These are phyloP conservation scores for Clarireedia sp. DNA, from an alignment of 2,329 filamentous ascomycete genomes.

Conservation along the genomic window DNA sequence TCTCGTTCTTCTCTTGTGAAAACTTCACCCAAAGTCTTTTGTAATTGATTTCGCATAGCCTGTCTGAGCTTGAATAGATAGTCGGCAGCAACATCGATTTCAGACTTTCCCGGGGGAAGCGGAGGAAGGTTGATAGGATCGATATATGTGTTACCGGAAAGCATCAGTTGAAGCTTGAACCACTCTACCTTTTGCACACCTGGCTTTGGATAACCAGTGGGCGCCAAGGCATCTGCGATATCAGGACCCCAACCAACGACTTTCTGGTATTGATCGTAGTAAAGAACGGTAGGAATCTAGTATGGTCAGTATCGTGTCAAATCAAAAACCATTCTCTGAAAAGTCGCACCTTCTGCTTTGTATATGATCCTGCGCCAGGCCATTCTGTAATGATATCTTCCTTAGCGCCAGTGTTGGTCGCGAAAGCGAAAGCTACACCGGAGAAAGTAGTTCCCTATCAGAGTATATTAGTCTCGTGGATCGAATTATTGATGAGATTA, in stretches of 20 bases:
- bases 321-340: neutral
- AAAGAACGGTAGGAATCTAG: slow-evolving; percentile 96
- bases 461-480: slow-evolving; percentile 9
- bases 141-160: slow-evolving; percentile 97
- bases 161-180: slow-evolving; percentile 99
- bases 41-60: slow-evolving; percentile 89
- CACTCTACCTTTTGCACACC: slow-evolving; percentile 98
- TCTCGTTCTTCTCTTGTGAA: slow-evolving; percentile 98
- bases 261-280: slow-evolving; percentile 99
- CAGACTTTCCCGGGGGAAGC: slow-evolving; percentile 93
- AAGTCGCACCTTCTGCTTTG: slow-evolving; percentile 82
- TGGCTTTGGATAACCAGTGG: slow-evolving; percentile 94
- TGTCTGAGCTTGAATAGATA: slow-evolving; percentile 97
- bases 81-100: slow-evolving; percentile 98
- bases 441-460: slow-evolving; percentile 90
- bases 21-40: slow-evolving; percentile 94
- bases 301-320: slow-evolving; percentile 15
- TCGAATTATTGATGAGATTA: slow-evolving; percentile 16
- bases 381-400: slow-evolving; percentile 99
- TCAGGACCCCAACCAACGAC: slow-evolving; percentile 99
- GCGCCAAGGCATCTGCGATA: slow-evolving; percentile 91
- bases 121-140: slow-evolving; percentile 98
- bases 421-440: slow-evolving; percentile 87
- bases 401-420: slow-evolving; percentile 93
- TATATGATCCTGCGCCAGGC: slow-evolving; percentile 94